A percentile compares a stretch with the other conserved stretches of the same genome.
Evolutionary conservation across 148 eudicot genomes (phyloP).

Genomic region (Oxyria digyna): DNA sequence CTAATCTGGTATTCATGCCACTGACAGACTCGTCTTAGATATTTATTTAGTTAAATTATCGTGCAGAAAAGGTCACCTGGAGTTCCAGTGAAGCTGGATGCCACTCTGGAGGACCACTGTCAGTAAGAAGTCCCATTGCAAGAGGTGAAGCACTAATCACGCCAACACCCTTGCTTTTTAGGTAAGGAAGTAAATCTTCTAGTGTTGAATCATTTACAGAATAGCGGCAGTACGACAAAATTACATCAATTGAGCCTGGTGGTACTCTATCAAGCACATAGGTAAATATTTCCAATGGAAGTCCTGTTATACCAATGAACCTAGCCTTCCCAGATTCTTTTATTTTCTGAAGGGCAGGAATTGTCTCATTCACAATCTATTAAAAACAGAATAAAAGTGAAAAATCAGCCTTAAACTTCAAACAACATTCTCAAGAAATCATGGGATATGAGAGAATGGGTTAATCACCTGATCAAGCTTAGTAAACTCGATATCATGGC

Average conservation of each 20-base stretch:
- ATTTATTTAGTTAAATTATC: slow-evolving; percentile 3
- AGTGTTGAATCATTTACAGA: slow-evolving; percentile 77
- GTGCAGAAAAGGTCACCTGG: slow-evolving; percentile 59
- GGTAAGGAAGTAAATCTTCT: slow-evolving; percentile 75
- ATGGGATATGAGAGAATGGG: neutral
- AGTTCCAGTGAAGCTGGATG: slow-evolving; percentile 91
- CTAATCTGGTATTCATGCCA: neutral
- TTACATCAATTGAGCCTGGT: slow-evolving; percentile 76
- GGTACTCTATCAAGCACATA: slow-evolving; percentile 91
- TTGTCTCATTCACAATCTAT: slow-evolving; percentile 85
- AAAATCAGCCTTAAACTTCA: slow-evolving; percentile 9
- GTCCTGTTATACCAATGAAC: slow-evolving; percentile 94
- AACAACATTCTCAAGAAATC: neutral
- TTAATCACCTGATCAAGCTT: slow-evolving; percentile 83
- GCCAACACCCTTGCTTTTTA: slow-evolving; percentile 90
- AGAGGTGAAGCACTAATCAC: slow-evolving; percentile 95
- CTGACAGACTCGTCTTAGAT: neutral
- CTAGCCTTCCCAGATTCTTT: slow-evolving; percentile 80
- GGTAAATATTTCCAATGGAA: slow-evolving; percentile 69
- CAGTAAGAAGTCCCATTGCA: slow-evolving; percentile 98
- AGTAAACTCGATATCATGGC: slow-evolving; percentile 95
- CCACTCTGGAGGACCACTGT: slow-evolving; percentile 91
- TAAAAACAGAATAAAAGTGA: slow-evolving; percentile 1
- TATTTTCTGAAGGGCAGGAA: slow-evolving; percentile 89
- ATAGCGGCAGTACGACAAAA: slow-evolving; percentile 87